These are phyloP conservation scores for Neostapfia colusana DNA, from an alignment of 176 grass and related monocot genomes.

Conservation along the genomic window DNA sequence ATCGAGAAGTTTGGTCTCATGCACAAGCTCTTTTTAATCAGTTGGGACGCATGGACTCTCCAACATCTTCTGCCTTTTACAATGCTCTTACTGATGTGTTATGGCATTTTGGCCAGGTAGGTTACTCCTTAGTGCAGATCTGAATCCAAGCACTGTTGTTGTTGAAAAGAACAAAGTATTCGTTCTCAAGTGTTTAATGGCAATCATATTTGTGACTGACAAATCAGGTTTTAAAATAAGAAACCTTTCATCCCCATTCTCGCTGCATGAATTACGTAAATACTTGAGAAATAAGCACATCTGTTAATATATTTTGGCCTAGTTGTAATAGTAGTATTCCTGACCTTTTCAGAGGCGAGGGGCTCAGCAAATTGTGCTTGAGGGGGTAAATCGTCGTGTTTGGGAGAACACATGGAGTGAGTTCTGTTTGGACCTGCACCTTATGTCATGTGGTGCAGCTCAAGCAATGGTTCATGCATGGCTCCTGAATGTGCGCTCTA, in stretches of 20 bases:
- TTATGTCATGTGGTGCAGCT: constrained; percentile 96
- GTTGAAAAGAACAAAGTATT: constrained; percentile 4
- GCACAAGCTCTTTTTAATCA: constrained; percentile 74
- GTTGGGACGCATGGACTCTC: constrained; percentile 73
- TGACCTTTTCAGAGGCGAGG: constrained; percentile 72
- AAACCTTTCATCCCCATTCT: neutral
- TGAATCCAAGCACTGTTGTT: constrained; percentile 6
- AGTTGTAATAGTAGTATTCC: neutral
- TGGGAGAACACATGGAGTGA: constrained; percentile 95
- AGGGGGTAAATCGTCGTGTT: constrained; percentile 75
- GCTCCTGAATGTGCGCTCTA: constrained; percentile 75
- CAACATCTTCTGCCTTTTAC: constrained; percentile 97
- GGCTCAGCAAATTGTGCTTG: constrained; percentile 87
- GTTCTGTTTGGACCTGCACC: constrained; percentile 83
- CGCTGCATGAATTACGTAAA: constrained; percentile 2
- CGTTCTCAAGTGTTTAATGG: neutral
- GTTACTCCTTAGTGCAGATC: constrained; percentile 19
- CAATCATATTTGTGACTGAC: constrained; percentile 8
- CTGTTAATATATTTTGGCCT: neutral
- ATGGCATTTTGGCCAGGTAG: constrained; percentile 99
- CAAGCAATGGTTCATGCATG: constrained; percentile 97
- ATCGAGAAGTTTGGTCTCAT: constrained; percentile 74
- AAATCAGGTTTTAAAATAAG: constrained; percentile 19
- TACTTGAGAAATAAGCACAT: neutral
- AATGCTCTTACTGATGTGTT: constrained; percentile 98